These are phyloP conservation scores for Taphrina confusa DNA, from an alignment of 1,139 yeast species.

Conservation along the genomic window DNA sequence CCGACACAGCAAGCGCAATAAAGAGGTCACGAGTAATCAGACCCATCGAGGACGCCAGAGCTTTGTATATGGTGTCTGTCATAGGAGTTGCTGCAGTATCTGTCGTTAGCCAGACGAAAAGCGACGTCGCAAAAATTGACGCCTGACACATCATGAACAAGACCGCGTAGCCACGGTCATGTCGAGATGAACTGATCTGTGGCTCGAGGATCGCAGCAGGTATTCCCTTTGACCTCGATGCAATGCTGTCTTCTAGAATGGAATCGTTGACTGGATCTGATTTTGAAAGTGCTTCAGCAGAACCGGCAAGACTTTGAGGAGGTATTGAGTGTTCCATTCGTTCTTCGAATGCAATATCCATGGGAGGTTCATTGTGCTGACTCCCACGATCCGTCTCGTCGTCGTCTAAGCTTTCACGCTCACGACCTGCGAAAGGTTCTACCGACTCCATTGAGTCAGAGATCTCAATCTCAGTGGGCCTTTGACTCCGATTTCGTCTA, in stretches of 20 bases:
- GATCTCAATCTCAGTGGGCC: neutral
- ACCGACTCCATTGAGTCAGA: neutral
- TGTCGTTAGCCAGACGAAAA: constrained; percentile 45
- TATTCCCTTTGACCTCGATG: neutral
- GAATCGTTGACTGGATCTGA: constrained; percentile 4
- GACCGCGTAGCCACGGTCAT: constrained; percentile 45
- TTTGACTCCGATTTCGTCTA: neutral
- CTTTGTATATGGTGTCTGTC: constrained; percentile 46
- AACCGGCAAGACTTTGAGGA: constrained; percentile 11
- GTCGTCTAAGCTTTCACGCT: neutral
- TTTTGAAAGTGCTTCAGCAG: neutral
- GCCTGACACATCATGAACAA: constrained; percentile 45
- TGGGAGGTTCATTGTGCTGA: constrained; percentile 20
- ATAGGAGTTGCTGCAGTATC: constrained; percentile 44
- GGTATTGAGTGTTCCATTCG: constrained; percentile 12
- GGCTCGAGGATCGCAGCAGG: constrained; percentile 41
- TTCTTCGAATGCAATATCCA: constrained; percentile 21
- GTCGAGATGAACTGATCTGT: constrained; percentile 39
- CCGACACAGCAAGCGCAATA: constrained; percentile 45
- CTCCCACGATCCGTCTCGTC: constrained; percentile 1
- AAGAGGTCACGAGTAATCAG: constrained; percentile 44
- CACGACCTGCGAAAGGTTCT: neutral
- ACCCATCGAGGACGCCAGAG: constrained; percentile 44
- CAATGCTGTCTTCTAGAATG: neutral
- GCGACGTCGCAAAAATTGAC: constrained; percentile 46